phyloP scores from a whole-genome alignment of 2,329 filamentous ascomycete species.

The Aspergillus sp. region DNA sequence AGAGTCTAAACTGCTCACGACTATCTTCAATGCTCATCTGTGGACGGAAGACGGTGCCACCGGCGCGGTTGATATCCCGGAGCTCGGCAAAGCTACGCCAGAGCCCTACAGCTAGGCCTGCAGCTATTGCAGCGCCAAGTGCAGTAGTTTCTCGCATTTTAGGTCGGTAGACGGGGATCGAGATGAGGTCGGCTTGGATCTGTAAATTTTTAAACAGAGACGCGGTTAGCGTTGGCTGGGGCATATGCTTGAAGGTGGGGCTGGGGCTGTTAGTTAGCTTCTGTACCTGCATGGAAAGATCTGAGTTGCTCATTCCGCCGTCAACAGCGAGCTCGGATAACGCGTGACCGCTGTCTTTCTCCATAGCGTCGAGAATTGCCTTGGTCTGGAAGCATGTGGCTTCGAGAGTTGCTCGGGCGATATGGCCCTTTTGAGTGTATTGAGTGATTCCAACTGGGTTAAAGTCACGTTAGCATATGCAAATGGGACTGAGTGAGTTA shows the following conservation, averaged over 20 bases:
- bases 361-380: slow-evolving; percentile 91
- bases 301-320: slow-evolving; percentile 84
- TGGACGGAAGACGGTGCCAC: slow-evolving; percentile 70
- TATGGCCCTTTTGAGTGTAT: slow-evolving; percentile 80
- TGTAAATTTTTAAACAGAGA: slow-evolving; percentile 28
- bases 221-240: background rate
- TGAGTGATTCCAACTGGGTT: slow-evolving; percentile 72
- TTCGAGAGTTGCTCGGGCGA: slow-evolving; percentile 84
- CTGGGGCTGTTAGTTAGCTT: background rate
- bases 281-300: slow-evolving; percentile 75
- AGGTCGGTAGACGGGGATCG: slow-evolving; percentile 77
- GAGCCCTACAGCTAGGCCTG: slow-evolving; percentile 74
- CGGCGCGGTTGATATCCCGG: slow-evolving; percentile 67
- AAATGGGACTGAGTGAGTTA: background rate
- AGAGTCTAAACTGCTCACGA: slow-evolving; percentile 61
- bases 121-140: slow-evolving; percentile 81
- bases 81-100: slow-evolving; percentile 76
- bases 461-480: slow-evolving; percentile 4
- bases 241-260: too few species aligned
- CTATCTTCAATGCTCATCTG: slow-evolving; percentile 56
- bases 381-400: slow-evolving; percentile 91
- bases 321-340: slow-evolving; percentile 80
- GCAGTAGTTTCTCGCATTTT: slow-evolving; percentile 86
- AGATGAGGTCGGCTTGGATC: slow-evolving; percentile 79
- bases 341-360: slow-evolving; percentile 75